Percentiles rank a stretch among this genome's conserved stretches.
These are phyloP conservation scores for Diaporthe capsici DNA, from an alignment of 2,329 filamentous ascomycete species.

Conservation along the genomic window DNA sequence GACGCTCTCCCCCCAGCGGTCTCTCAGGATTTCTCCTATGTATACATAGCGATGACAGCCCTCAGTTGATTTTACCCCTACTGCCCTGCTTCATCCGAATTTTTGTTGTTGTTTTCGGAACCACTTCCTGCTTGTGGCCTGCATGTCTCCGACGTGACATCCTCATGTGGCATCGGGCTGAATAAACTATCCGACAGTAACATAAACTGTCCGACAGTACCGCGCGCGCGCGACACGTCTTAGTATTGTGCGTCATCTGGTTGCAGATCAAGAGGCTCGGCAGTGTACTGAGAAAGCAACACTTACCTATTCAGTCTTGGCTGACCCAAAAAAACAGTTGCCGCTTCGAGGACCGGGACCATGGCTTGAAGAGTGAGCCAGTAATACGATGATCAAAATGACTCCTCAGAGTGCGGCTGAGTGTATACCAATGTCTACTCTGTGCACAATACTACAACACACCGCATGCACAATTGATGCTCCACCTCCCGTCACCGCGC, in stretches of 20 bases:
- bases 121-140: neutral
- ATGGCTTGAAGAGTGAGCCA: too few relatives aligned
- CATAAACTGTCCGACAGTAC: neutral
- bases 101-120: neutral
- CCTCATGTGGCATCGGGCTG: neutral
- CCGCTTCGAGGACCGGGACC: neutral
- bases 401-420: neutral
- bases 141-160: neutral
- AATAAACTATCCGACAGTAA: neutral
- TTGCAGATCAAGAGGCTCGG: neutral
- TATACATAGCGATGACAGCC: neutral
- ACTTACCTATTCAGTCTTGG: neutral
- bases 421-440: too few relatives aligned
- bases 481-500: neutral
- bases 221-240: neutral
- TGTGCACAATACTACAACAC: neutral
- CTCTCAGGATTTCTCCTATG: neutral
- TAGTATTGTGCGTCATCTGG: neutral
- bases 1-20: neutral
- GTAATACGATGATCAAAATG: neutral
- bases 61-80: neutral
- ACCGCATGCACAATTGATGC: neutral
- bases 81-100: neutral
- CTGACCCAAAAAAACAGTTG: neutral
- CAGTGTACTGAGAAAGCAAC: too few relatives aligned